A percentile compares a stretch with the other conserved stretches of the same genome.
phyloP scores from a whole-genome alignment of 306 rosid species.

The Rosa chinensis region DNA sequence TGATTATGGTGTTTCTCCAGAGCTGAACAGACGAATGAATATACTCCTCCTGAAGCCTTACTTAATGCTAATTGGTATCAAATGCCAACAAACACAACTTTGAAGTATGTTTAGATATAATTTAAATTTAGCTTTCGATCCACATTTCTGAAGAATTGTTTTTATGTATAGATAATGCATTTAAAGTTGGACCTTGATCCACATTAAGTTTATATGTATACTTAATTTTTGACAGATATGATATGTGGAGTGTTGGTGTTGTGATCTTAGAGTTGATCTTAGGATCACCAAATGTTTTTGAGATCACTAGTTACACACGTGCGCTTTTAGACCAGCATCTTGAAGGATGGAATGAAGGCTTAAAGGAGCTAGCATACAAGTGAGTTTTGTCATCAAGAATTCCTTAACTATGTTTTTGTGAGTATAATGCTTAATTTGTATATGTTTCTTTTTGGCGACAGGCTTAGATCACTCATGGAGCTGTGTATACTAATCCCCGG shows the following conservation, averaged over 20 bases:
- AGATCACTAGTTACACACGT: constrained; percentile 67
- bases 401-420: neutral
- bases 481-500: constrained; percentile 86
- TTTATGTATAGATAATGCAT: neutral
- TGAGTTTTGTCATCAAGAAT: constrained; percentile 37
- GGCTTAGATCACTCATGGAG: constrained; percentile 95
- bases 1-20: constrained; percentile 41
- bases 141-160: constrained; percentile 10
- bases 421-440: neutral
- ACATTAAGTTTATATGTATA: constrained; percentile 6
- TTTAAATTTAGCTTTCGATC: constrained; percentile 21
- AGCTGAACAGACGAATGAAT: constrained; percentile 86
- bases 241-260: constrained; percentile 98
- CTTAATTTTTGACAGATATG: constrained; percentile 60
- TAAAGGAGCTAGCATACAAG: constrained; percentile 87
- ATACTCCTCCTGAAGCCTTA: constrained; percentile 90
- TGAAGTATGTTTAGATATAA: constrained; percentile 62
- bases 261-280: constrained; percentile 86
- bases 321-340: constrained; percentile 83
- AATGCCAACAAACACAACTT: constrained; percentile 57
- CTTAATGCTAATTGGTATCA: constrained; percentile 82
- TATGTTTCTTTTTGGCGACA: constrained; percentile 34
- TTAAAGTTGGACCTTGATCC: constrained; percentile 21
- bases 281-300: constrained; percentile 86
- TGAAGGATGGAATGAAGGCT: constrained; percentile 79